Base-by-base conservation (phyloP, 495 filamentous ascomycete genomes). In the Haplographium delicatum region DNA sequence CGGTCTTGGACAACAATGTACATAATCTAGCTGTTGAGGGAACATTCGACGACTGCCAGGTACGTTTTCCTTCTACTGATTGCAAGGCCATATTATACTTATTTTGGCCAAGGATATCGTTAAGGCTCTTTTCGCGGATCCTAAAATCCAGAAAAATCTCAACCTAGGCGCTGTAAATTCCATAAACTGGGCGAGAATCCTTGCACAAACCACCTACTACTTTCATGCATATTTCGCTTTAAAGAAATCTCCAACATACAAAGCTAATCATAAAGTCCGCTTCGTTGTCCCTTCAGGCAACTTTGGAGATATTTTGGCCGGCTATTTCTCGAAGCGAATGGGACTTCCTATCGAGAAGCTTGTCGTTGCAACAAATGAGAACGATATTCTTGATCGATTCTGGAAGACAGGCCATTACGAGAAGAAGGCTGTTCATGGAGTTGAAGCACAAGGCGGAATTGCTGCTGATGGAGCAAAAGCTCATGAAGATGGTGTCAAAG, bases 241-340 rank as follows among this genome's bases (percentile, higher is more conserved):
- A 27, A 70, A 70, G 13, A 73, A 73, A 54, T 64, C 77, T 4
- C 33, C 67, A 0, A 69, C 71, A 23, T 74, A 77, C 47, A 68
- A 73, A 28, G 62, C 78, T 1, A 72, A 72, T 13, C 69, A 76
- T 47, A 81, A 82, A 55, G 71, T 96, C 47, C 80, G 88, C 38
- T 90, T 87, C 59, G 85, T 91, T 7, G 84, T 88, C 0, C 93
- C 93, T 1, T 88, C 89, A 2, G 91, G 93, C 10, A 97, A 98
- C 75, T 98, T 98, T 63, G 91, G 91, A n/a, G 84, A 97, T 62
- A 85, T 97, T 57, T 76, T 96, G 2, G 91, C 93, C 0, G 93
- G 93, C 35, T 97, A 86, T 65, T 95, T 96, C 61, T 89, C 91
- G 0, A 82, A 83, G 54, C 76, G 80, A 51, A 96, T 98, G 89